Percentiles rank a stretch among this genome's conserved stretches.
phyloP scores from a whole-genome alignment of 257 asterid genomes.

The Gentiana macrophylla region DNA sequence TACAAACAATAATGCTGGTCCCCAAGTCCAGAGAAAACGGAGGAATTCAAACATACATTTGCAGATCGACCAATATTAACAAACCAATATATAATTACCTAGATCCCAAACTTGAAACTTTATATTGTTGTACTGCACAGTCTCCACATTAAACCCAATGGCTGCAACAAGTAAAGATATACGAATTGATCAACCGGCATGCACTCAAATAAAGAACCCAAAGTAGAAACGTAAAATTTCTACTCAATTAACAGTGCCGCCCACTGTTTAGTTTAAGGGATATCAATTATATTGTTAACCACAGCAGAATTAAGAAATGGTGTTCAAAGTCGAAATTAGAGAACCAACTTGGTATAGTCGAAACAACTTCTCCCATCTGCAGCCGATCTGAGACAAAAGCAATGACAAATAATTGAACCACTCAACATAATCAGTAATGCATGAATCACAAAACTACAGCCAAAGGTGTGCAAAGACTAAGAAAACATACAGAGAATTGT shows the following conservation, averaged over 20 bases:
- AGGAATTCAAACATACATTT: too few relatives aligned
- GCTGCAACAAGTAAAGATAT: constrained; percentile 36
- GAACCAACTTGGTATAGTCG: constrained; percentile 83
- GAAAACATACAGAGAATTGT: constrained; percentile 66
- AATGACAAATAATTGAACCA: not conserved
- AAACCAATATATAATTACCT: constrained; percentile 24
- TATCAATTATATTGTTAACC: not conserved
- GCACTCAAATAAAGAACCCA: not conserved
- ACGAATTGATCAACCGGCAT: constrained; percentile 9
- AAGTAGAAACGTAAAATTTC: not conserved
- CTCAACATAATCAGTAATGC: not conserved
- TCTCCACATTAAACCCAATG: constrained; percentile 93
- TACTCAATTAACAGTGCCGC: too few relatives aligned
- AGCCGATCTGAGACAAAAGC: constrained; percentile 65
- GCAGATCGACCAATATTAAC: not conserved
- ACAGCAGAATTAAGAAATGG: not conserved
- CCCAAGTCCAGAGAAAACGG: too few relatives aligned
- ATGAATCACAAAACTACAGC: not conserved
- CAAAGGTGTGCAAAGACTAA: not conserved
- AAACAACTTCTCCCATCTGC: constrained; percentile 97
- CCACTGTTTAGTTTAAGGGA: not conserved
- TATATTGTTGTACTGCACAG: constrained; percentile 78
- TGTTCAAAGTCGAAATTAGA: constrained; percentile 7
- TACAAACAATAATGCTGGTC: too few relatives aligned
- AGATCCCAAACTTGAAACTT: constrained; percentile 97